A percentile compares a stretch with the other conserved stretches of the same genome.
Evolutionary conservation across 257 asterid genomes (phyloP).

Genomic region (Lycium ferocissimum): DNA sequence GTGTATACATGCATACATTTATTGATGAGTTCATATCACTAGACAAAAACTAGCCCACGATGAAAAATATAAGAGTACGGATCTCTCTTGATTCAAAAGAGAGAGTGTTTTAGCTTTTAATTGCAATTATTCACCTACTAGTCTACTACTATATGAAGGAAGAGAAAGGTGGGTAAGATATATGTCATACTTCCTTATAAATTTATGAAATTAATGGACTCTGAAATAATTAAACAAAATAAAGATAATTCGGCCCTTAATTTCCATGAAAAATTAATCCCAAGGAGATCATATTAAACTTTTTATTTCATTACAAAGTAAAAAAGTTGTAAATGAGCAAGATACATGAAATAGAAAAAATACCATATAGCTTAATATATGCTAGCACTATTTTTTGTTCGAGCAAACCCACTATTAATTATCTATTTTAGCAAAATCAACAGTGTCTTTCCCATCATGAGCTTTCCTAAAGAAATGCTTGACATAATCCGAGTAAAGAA

Average conservation of each 20-base stretch:
- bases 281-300: too few species aligned
- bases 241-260: not conserved
- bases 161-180: too few species aligned
- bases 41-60: too few species aligned
- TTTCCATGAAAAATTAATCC: not conserved
- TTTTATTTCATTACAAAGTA: not conserved
- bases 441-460: constrained; percentile 45
- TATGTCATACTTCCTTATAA: too few species aligned
- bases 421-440: constrained; percentile 44
- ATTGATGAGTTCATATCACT: too few species aligned
- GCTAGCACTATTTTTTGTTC: not conserved
- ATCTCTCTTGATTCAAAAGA: too few species aligned
- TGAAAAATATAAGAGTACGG: too few species aligned
- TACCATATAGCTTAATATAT: not conserved
- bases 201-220: not conserved
- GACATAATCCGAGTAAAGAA: constrained; percentile 46
- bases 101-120: too few species aligned
- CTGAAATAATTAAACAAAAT: not conserved
- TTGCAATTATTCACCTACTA: too few species aligned
- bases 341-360: not conserved
- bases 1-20: too few species aligned
- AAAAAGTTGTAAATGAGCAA: not conserved
- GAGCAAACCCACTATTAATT: not conserved
- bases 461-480: constrained; percentile 48
- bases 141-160: too few species aligned